These are phyloP conservation scores for Pyrenophora seminiperda DNA, from an alignment of 2,329 filamentous ascomycete genomes.

Conservation along the genomic window DNA sequence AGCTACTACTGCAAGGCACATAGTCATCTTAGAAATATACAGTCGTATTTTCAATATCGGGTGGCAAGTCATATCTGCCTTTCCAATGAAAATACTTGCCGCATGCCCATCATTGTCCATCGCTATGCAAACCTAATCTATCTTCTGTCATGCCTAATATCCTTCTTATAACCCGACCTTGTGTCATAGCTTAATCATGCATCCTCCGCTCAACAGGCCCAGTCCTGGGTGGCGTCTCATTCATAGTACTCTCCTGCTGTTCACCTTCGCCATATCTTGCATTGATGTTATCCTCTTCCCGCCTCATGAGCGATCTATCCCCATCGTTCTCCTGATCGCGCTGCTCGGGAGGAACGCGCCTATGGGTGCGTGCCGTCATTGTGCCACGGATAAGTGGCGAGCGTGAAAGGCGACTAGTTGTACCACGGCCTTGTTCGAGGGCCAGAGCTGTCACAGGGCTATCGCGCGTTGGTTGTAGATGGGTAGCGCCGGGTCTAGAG, in stretches of 20 bases:
- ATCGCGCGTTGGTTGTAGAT: slow-evolving; percentile 8
- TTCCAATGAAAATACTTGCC: too few relatives aligned
- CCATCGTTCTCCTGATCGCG: slow-evolving; percentile 44
- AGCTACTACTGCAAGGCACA: too few relatives aligned
- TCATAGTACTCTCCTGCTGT: slow-evolving; percentile 32
- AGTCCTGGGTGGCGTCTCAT: slow-evolving; percentile 46
- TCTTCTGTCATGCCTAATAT: not conserved
- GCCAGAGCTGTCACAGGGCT: slow-evolving; percentile 10
- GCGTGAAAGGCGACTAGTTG: slow-evolving; percentile 17
- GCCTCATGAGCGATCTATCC: slow-evolving; percentile 32
- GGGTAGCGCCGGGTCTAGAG: not conserved
- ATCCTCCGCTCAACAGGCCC: slow-evolving; percentile 40
- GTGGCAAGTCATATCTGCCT: too few relatives aligned
- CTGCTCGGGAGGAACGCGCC: slow-evolving; percentile 28
- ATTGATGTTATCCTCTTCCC: slow-evolving; percentile 26
- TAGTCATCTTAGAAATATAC: too few relatives aligned
- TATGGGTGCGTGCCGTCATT: slow-evolving; percentile 10
- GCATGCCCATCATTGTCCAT: too few relatives aligned
- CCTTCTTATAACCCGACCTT: too few relatives aligned
- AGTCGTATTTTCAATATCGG: too few relatives aligned
- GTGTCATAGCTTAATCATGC: not conserved
- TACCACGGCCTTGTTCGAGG: slow-evolving; percentile 19
- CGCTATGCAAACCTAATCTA: not conserved
- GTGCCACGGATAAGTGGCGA: slow-evolving; percentile 9
- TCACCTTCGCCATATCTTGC: slow-evolving; percentile 32